Evolutionary conservation across 805 yeast species (phyloP), one percentile per base, ranked within the genome.

Genomic region (Sporopachydermia lactativora): DNA sequence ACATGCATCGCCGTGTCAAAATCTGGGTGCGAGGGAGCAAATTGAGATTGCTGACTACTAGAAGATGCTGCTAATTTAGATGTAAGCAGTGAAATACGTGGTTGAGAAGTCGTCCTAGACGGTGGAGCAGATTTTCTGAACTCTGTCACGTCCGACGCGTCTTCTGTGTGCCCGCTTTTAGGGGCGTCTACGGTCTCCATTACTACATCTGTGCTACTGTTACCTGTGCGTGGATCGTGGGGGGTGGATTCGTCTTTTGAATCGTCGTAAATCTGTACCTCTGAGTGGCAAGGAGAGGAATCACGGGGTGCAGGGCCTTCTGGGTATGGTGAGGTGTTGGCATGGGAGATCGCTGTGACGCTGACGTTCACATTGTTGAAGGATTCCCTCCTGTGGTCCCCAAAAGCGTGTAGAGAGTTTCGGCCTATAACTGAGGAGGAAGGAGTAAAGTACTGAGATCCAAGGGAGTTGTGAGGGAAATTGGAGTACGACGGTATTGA

Each of bases 11-110:
- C 40, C 3, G 18, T 35, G 16, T 38, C 31, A 24, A 41, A 40
- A 35, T 18, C 36, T 35, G 36, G 42, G 28, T 40, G 17, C 18
- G 18, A 16, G 15, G 45, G 36, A 17, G 39, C 35, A 24, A 34
- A 19, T n/a, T 37, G 37, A 16, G 40, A 18, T 19, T 18, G 18
- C 5, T 38, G 17, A 17, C 31, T 17, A 34, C 24, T 35, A 18
- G 43, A 38, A 11, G 55, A 48, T 3, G 53, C 51, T 5, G 61
- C 57, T 17, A 60, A 48, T 42, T 50, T 56, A 4, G 61, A 52
- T 2, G 64, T 58, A 38, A 60, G 47, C 28, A 60, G 44, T 11
- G 61, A 55, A 11, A 49, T 51, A 36, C 51, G 46, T 11, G 49
- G 39, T 17, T 18, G 6, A 13, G 37, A 18, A 41, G 43, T 2